Conservation (phyloP, 352 stramenopile genomes). For the Phytophthora cactorum region DNA sequence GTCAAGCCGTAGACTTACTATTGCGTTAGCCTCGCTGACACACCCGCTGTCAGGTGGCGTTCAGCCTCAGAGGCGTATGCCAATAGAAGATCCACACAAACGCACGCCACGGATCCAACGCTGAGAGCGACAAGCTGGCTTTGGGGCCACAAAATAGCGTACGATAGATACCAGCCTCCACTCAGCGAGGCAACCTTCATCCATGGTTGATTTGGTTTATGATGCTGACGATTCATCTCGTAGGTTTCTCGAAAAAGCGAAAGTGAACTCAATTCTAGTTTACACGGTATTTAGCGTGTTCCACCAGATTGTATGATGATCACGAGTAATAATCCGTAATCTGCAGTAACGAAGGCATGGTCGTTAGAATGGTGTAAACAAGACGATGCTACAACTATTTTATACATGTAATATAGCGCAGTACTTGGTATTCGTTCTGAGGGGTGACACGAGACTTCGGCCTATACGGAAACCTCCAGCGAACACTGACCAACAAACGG, state of each 20-base stretch:
- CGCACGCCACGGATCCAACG: constrained; percentile 60
- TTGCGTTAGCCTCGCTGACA: constrained; percentile 40
- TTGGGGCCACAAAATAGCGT: constrained; percentile 39
- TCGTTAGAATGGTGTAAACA: constrained; percentile 4
- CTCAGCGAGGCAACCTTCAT: constrained; percentile 49
- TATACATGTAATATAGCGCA: too few relatives aligned
- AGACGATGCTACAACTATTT: background rate
- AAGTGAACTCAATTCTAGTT: background rate
- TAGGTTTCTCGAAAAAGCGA: background rate
- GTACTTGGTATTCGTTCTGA: too few relatives aligned
- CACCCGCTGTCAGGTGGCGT: constrained; percentile 46
- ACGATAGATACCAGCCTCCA: constrained; percentile 52
- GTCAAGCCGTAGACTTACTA: constrained; percentile 32
- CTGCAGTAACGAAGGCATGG: background rate
- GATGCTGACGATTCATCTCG: constrained; percentile 48
- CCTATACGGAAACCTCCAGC: background rate
- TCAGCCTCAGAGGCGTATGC: constrained; percentile 60
- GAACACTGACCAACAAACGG: background rate
- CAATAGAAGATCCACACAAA: constrained; percentile 59
- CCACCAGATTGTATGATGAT: background rate
- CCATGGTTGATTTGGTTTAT: constrained; percentile 57
- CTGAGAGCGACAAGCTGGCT: constrained; percentile 47
- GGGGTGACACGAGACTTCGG: too few relatives aligned
- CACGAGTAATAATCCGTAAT: constrained; percentile 4
- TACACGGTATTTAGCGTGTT: too few relatives aligned